Evolutionary conservation across 2,329 filamentous ascomycete species (phyloP), one percentile per base, ranked within the genome.

Genomic region (Colletotrichum sp.): DNA sequence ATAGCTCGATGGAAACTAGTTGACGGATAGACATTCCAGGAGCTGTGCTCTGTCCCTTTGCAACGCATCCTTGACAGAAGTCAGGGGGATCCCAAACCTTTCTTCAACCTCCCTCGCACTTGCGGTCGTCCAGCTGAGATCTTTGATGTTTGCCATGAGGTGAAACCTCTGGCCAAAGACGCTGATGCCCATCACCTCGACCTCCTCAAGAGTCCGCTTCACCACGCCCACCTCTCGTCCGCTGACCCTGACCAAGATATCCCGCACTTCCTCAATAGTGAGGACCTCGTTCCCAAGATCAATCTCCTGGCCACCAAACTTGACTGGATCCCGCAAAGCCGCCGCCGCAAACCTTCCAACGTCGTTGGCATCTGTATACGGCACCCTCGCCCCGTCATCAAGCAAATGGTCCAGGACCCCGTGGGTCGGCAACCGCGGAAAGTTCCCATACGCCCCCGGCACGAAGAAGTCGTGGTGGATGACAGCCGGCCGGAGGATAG

Each of bases 271-370:
- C 70, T 85, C 72, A n/a, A 84, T 79, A 2, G 80, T 80, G 2
- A 85, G 52, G 2, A 69, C 16, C n/a, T 83, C 82, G 60, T 78
- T 78, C 2, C 68, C 78, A 5, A 86, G 76, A 3, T 84, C 79
- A n/a, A 86, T 82, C 49, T 81, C 82, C 13, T 82, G 78, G 7
- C 80, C 79, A 3, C 34, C 68, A 57, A 85, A 86, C 67, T 79
- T 82, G 55, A 63, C 65, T 5, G 82, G 82, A 21, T 84, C 63
- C 62, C 77, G 79, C 4, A 86, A 44, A 8, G 84, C 84, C 1
- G 83, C 82, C 2, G 82, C 80, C 1, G 79, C 83, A 66, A 84
- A 86, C 72, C 70, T 81, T 0, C 83, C 84, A 13, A 85, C 64
- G 49, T 85, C 84, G 39, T 74, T 67, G 0, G 71, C 76, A 60